These are phyloP conservation scores for Macrolepiota albuminosa DNA, from an alignment of 768 basidiomycete genomes.

Conservation along the genomic window DNA sequence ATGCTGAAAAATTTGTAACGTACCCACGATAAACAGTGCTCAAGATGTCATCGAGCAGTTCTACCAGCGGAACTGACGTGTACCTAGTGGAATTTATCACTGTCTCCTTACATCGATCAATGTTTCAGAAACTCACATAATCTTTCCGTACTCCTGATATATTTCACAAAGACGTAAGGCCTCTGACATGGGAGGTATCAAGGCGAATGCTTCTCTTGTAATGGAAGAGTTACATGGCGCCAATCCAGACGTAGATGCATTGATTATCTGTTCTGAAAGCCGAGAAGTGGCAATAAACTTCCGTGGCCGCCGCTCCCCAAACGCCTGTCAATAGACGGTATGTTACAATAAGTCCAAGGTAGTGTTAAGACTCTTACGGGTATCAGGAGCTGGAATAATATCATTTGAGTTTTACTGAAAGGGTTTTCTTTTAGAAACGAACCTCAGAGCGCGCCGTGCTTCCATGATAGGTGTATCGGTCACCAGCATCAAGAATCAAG, in stretches of 20 bases:
- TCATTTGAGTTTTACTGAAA: not conserved
- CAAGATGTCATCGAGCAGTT: slow-evolving; percentile 55
- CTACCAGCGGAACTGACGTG: slow-evolving; percentile 45
- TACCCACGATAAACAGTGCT: slow-evolving; percentile 52
- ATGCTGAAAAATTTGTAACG: not conserved
- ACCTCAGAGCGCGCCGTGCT: slow-evolving; percentile 69
- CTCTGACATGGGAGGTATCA: slow-evolving; percentile 54
- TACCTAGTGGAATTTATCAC: slow-evolving; percentile 33
- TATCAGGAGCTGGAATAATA: slow-evolving; percentile 46
- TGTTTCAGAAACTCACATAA: slow-evolving; percentile 36
- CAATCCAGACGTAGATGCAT: slow-evolving; percentile 30
- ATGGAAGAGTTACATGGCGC: slow-evolving; percentile 30
- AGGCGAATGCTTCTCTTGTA: slow-evolving; percentile 36
- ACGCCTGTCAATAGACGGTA: slow-evolving; percentile 16
- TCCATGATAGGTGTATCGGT: slow-evolving; percentile 55
- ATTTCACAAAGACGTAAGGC: slow-evolving; percentile 58
- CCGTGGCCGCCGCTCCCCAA: slow-evolving; percentile 16
- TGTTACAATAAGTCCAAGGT: not conserved
- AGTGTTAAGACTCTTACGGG: slow-evolving; percentile 31
- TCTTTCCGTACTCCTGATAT: slow-evolving; percentile 60
- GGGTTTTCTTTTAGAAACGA: slow-evolving; percentile 13
- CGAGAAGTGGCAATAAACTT: slow-evolving; percentile 7
- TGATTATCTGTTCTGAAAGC: slow-evolving; percentile 36
- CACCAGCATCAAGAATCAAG: slow-evolving; percentile 48
- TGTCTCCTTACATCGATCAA: not conserved